Conservation (phyloP, 2,329 filamentous ascomycete genomes). For the Aspergillus sp. region DNA sequence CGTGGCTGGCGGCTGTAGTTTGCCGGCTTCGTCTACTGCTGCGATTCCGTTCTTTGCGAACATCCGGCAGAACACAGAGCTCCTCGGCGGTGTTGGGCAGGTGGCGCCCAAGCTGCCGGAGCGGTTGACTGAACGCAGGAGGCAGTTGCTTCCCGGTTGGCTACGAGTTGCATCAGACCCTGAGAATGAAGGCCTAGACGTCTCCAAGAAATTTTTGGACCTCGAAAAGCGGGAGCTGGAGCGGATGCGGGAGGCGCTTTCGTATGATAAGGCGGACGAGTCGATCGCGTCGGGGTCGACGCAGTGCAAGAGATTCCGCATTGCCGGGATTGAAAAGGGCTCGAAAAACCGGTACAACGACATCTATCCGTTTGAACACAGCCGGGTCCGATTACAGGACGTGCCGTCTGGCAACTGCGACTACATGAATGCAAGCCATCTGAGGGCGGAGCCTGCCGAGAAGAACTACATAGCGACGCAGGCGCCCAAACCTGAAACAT, state of each 20-base stretch:
- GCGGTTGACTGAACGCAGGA: conserved; percentile 38
- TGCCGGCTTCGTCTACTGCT: conserved; percentile 58
- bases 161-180: conserved; percentile 58
- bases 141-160: conserved; percentile 62
- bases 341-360: conserved; percentile 96
- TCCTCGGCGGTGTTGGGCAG: conserved; percentile 87
- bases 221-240: conserved; percentile 81
- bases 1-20: conserved; percentile 79
- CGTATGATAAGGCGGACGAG: conserved; percentile 50
- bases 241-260: conserved; percentile 79
- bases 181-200: conserved; percentile 64
- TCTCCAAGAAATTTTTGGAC: conserved; percentile 71
- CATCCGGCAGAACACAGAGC: conserved; percentile 91
- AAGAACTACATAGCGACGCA: conserved; percentile 95
- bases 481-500: conserved; percentile 84
- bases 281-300: conserved; percentile 38
- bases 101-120: conserved; percentile 52
- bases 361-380: conserved; percentile 92
- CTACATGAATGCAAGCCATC: conserved; percentile 89
- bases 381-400: conserved; percentile 68
- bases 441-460: conserved; percentile 70
- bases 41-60: conserved; percentile 90
- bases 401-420: conserved; percentile 64
- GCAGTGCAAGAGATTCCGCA: conserved; percentile 48
- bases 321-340: conserved; percentile 90